Percentiles rank a stretch among this genome's conserved stretches.
Evolutionary conservation across 2,329 filamentous ascomycete genomes (phyloP).

Genomic region (Verticillium longisporum): DNA sequence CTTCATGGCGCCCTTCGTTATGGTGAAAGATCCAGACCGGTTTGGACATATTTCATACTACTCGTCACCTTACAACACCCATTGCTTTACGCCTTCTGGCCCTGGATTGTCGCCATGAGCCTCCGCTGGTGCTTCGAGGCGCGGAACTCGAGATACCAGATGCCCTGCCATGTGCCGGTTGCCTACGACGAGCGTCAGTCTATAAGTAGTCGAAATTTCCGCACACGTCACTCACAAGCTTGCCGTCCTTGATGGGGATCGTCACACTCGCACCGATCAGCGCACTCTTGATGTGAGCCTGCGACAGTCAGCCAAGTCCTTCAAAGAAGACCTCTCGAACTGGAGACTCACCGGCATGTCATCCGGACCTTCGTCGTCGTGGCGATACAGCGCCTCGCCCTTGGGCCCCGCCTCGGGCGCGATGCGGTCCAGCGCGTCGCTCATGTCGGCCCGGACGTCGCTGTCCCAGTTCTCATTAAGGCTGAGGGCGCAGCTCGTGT

Average conservation of each 20-base stretch:
- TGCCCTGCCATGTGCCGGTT: conserved; percentile 73
- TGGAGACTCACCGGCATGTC: conserved; percentile 74
- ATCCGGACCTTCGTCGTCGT: conserved; percentile 80
- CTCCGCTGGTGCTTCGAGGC: conserved; percentile 67
- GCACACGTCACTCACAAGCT: conserved; percentile 44
- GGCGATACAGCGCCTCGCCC: conserved; percentile 70
- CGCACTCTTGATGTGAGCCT: conserved; percentile 90
- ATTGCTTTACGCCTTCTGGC: conserved; percentile 53
- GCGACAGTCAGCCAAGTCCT: not conserved
- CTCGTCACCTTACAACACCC: not conserved
- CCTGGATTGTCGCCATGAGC: conserved; percentile 90
- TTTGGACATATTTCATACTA: too few relatives aligned
- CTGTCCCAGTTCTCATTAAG: conserved; percentile 87
- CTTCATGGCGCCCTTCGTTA: too few relatives aligned
- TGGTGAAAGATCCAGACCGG: too few relatives aligned
- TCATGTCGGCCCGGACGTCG: conserved; percentile 91
- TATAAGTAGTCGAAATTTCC: not conserved
- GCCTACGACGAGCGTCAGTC: conserved; percentile 27
- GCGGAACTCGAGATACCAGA: conserved; percentile 93
- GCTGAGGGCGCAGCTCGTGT: conserved; percentile 84
- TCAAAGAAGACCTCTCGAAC: not conserved
- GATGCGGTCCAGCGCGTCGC: conserved; percentile 83
- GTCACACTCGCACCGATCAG: conserved; percentile 84
- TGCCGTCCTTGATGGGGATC: conserved; percentile 84
- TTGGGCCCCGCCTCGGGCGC: conserved; percentile 70